Percentiles rank a stretch among this genome's conserved stretches.
These are phyloP conservation scores for Effrenium voratum DNA, from an alignment of 73 alveolate genomes.

Conservation along the genomic window DNA sequence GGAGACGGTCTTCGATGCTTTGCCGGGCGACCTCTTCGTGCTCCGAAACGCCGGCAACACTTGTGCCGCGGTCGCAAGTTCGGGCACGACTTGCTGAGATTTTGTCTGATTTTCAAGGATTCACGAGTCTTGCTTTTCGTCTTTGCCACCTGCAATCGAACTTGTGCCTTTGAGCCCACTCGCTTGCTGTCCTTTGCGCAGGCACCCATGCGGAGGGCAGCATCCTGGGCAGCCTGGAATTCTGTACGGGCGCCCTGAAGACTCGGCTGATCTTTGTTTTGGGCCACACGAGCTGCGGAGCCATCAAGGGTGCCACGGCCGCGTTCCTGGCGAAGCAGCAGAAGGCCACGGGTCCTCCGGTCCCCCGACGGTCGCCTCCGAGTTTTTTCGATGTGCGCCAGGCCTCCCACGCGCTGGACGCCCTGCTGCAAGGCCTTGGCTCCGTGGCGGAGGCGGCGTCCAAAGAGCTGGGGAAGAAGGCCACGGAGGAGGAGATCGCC, in stretches of 20 bases:
- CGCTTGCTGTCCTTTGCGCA: too few relatives aligned
- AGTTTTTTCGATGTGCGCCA: not conserved
- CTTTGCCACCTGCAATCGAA: too few relatives aligned
- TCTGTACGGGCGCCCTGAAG: conserved; percentile 16
- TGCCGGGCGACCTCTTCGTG: conserved; percentile 86
- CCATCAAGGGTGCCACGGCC: conserved; percentile 51
- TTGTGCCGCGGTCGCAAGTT: too few relatives aligned
- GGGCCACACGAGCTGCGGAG: conserved; percentile 46
- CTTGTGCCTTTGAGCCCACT: too few relatives aligned
- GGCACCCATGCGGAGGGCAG: not conserved
- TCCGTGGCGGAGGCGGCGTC: conserved; percentile 45
- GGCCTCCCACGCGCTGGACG: conserved; percentile 22
- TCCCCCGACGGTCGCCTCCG: not conserved
- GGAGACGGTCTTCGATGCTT: conserved; percentile 79
- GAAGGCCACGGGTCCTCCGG: not conserved
- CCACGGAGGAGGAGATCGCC: not conserved
- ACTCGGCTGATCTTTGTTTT: conserved; percentile 19
- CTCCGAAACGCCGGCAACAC: conserved; percentile 79
- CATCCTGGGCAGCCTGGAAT: not conserved
- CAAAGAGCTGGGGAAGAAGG: not conserved
- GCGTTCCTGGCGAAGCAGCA: conserved; percentile 3
- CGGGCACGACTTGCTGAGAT: too few relatives aligned
- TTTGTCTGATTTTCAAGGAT: too few relatives aligned
- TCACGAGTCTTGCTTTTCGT: too few relatives aligned
- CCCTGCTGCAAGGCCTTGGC: conserved; percentile 12